Base-by-base conservation (phyloP, 1,284 basidiomycete genomes). In the Papiliotrema flavescens region DNA sequence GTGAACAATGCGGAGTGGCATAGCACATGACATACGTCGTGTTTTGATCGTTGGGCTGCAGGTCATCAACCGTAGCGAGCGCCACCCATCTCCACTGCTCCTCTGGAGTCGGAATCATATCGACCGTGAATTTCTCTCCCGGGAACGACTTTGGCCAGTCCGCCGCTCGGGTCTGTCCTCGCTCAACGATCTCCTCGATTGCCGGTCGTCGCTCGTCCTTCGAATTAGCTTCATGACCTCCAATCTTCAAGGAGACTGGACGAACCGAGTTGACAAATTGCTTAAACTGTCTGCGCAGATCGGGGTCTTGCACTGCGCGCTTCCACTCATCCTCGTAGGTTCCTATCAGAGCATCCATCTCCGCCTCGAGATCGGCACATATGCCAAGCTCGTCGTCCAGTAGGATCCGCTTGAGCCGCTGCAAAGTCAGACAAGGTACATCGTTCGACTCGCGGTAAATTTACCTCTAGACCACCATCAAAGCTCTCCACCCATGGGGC, bases 321-420 rank as follows among this genome's bases (percentile, higher is more conserved):
- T 81, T 82, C 87, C 87, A 89, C 69, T 89, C 87, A 66, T 85
- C 83, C 58, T 82, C 79, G 68, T 85, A 89, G 2, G 85, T 84
- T 15, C 80, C 82, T 3, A 89, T 80, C 2, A 89, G 77, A 19
- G 78, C 76, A 41, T 84, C 79, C 86, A 89, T 89, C 45, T 85
- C 80, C n/a, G 76, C 76, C 58, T 89, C 87, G 6, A 89, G 79
- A 39, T 88, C 84, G 15, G 75, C 78, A 66, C 87, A 88, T 62
- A 90, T 88, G 3, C 86, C 86, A 0, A 90, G 80, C 62, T 85
- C 82, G 64, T 90, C 87, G n/a, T 88, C 82, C 45, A 89, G 64
- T 41, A 90, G 79, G 28, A 90, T 83, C 46, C 81, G 82, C 51
- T 80, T 80, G 11, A 89, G 78, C 74, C 82, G 83, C 80, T 56